Base-by-base conservation (phyloP, 768 basidiomycete genomes). In the Dentipellis fragilis region DNA sequence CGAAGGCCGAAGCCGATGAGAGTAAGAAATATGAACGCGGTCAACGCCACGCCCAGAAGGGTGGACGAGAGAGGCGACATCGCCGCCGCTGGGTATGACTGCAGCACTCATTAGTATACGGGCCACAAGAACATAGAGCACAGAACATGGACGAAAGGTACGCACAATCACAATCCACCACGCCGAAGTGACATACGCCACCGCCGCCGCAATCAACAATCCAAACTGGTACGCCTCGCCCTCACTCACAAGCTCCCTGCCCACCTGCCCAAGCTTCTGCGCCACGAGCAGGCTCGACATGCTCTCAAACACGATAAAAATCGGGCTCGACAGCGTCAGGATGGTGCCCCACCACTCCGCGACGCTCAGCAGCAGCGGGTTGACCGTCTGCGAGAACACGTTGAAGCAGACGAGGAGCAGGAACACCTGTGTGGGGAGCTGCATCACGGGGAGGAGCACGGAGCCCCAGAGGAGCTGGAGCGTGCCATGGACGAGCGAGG, bases 1-100 rank as follows among this genome's bases (percentile, higher is more conserved):
- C 91, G 81, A 59, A 93, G 69, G 8, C 82, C 83, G 68, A 97
- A 94, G 6, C 94, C 94, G 59, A 97, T 95, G 62, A 89, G 76
- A 1, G 93, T 93, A 42, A 96, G 76, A 71, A 96, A 97, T 34
- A 95, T 69, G 65, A 95, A 86, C 10, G 91, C 83, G 0, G 93
- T 92, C 56, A 95, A 72, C 2, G 91, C 89, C 2, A 85, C 87
- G 2, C 94, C 94, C 16, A 97, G 75, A 10, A 97, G 73, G 2
- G 93, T 94, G 1, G 93, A 89, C 10, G 92, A 88, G 35, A 95
- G 74, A 9, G 93, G 89, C 0, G 90, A 88, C 9, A 84, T 79
- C 5, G 91, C 87, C 6, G 87, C 87, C 2, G 85, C 78, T 22
- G 92, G 85, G 69, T 93, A 94, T 3, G 87, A 80, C 85, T 91